Percentiles rank a stretch among this genome's conserved stretches.
Evolutionary conservation across 179 eudicot genomes (phyloP).

Genomic region (Carnegiea gigantea): DNA sequence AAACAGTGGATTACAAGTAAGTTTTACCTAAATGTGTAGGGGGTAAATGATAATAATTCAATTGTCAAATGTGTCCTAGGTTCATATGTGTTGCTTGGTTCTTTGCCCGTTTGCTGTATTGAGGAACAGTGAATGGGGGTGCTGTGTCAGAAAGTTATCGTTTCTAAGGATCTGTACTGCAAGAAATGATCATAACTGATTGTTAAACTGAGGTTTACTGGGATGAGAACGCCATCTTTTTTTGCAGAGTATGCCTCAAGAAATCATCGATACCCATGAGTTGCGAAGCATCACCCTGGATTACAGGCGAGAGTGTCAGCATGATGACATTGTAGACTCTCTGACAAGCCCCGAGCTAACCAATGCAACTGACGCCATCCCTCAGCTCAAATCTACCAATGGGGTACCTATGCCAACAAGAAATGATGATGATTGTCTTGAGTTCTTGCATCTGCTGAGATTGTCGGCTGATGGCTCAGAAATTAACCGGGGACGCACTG

Average conservation of each 20-base stretch:
- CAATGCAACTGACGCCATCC: slow-evolving; percentile 22
- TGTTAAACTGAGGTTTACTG: not conserved
- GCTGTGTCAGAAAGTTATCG: not conserved
- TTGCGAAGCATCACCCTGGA: slow-evolving; percentile 82
- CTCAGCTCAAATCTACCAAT: slow-evolving; percentile 44
- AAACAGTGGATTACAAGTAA: too few species aligned
- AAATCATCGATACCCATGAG: slow-evolving; percentile 78
- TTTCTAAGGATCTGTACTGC: too few species aligned
- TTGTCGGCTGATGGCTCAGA: slow-evolving; percentile 61
- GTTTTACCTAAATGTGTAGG: too few species aligned
- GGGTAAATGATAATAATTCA: too few species aligned
- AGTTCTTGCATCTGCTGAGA: slow-evolving; percentile 79
- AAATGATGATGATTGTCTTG: slow-evolving; percentile 38
- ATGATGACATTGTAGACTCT: slow-evolving; percentile 81
- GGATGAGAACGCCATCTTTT: not conserved
- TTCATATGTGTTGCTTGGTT: too few species aligned
- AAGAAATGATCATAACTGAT: too few species aligned
- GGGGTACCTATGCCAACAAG: slow-evolving; percentile 39
- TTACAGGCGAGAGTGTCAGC: slow-evolving; percentile 92
- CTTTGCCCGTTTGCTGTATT: too few species aligned
- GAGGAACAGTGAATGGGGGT: too few species aligned
- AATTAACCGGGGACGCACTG: slow-evolving; percentile 84
- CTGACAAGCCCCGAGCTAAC: slow-evolving; percentile 56
- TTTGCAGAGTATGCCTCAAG: slow-evolving; percentile 79
- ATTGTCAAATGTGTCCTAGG: too few species aligned